phyloP scores from a whole-genome alignment of 2,329 filamentous ascomycete genomes.

The Furcasterigmium furcatum region DNA sequence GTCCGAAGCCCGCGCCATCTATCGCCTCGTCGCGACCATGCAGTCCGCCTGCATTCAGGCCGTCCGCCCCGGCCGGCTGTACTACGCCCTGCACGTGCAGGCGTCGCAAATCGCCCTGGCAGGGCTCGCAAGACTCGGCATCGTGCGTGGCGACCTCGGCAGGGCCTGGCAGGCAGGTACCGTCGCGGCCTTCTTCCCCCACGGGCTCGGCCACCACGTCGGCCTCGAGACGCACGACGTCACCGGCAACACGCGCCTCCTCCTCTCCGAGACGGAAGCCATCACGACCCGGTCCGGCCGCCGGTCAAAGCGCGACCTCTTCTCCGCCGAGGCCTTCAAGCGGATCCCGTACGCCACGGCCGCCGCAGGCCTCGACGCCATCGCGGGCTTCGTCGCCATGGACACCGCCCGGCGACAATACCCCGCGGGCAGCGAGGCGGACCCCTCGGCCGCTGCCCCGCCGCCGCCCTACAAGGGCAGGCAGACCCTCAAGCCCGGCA shows the following conservation, averaged over 20 bases:
- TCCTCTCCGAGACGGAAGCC: constrained; percentile 19
- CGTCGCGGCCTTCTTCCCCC: constrained; percentile 62
- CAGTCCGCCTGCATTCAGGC: constrained; percentile 69
- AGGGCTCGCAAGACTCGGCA: constrained; percentile 68
- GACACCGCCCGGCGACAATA: constrained; percentile 10
- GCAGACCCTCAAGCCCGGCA: constrained; percentile 51
- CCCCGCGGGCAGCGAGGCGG: constrained; percentile 1
- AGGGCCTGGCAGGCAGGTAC: constrained; percentile 52
- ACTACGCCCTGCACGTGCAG: constrained; percentile 68
- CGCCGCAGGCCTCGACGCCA: neutral
- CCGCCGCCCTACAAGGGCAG: constrained; percentile 25
- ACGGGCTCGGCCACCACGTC: constrained; percentile 63
- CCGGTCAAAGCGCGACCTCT: constrained; percentile 34
- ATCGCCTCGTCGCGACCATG: constrained; percentile 77
- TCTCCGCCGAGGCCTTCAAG: constrained; percentile 31
- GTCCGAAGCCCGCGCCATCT: constrained; percentile 67
- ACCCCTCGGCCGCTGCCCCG: constrained; percentile 9
- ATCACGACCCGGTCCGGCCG: constrained; percentile 19
- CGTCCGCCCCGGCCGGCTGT: constrained; percentile 66
- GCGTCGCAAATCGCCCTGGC: constrained; percentile 71
- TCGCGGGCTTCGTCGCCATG: constrained; percentile 16
- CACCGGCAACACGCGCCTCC: constrained; percentile 33
- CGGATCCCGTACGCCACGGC: neutral
- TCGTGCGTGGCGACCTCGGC: constrained; percentile 61
- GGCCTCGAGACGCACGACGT: constrained; percentile 65